Evolutionary conservation across 768 basidiomycete genomes (phyloP).

Genomic region (Lactarius tabidus): DNA sequence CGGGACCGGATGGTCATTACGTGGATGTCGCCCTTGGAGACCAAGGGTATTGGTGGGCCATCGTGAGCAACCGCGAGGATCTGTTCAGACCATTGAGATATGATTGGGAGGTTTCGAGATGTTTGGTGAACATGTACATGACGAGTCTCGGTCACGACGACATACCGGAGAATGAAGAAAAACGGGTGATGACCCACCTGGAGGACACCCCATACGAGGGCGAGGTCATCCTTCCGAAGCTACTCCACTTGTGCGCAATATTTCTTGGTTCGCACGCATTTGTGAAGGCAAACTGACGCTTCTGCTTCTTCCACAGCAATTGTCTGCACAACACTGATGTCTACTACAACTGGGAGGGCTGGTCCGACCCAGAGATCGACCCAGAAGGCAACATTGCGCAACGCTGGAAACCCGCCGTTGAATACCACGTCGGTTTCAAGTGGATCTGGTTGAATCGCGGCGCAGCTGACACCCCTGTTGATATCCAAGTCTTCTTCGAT

Average conservation of each 20-base stretch:
- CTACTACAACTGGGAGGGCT: constrained; percentile 45
- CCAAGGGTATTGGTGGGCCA: constrained; percentile 54
- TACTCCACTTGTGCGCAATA: constrained; percentile 46
- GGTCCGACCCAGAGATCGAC: too few relatives aligned
- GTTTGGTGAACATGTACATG: constrained; percentile 44
- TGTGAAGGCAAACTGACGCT: constrained; percentile 22
- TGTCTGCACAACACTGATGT: constrained; percentile 41
- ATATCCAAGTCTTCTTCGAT: constrained; percentile 35
- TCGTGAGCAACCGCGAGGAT: constrained; percentile 41
- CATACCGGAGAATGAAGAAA: constrained; percentile 36
- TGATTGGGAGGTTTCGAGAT: constrained; percentile 49
- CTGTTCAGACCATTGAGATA: constrained; percentile 42
- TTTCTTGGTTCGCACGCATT: background rate
- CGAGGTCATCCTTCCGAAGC: constrained; percentile 41
- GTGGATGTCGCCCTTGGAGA: constrained; percentile 47
- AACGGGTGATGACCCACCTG: constrained; percentile 34
- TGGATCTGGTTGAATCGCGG: constrained; percentile 48
- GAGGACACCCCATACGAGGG: constrained; percentile 41
- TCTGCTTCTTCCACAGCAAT: constrained; percentile 32
- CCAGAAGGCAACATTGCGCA: constrained; percentile 36
- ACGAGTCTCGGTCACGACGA: constrained; percentile 42
- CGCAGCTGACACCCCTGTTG: constrained; percentile 27
- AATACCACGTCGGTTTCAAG: constrained; percentile 45
- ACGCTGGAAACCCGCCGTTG: constrained; percentile 44
- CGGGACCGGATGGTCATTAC: constrained; percentile 37